Base-by-base conservation (phyloP, 176 grass and related monocot species). In the Avena atlantica region DNA sequence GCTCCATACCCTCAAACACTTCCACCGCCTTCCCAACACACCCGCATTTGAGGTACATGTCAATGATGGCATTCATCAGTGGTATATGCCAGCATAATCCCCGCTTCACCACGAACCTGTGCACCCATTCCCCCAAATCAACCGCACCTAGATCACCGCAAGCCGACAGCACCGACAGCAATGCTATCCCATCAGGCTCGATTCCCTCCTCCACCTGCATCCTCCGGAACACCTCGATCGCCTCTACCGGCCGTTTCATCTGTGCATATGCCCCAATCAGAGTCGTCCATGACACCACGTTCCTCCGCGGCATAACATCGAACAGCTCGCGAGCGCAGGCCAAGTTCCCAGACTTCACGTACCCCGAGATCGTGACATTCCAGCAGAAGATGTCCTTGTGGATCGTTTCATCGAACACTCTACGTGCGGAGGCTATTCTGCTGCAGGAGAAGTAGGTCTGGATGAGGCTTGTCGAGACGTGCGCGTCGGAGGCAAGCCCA, bases 31-130 rank as follows among this genome's bases (percentile, higher is more conserved):
- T 92, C 19, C 12, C 21, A 34, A 94, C 86, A 51, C 74, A 89
- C 34, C 95, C 92, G 14, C 89, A 97, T 71, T 94, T 97, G 40
- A 88, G 66, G 59, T 97, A 94, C 95, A 97, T 94, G 76, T 94
- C 95, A 21, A 97, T 94, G 76, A 91, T 70, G 5, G 92, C 87
- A 74, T 94, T 97, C 95, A 92, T 92, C 21, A 94, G 81, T 9
- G 84, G 88, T 60, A 87, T 55, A 44, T 80, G 78, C 66, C 51
- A 81, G 21, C 40, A 67, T 58, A 97, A 85, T 2, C 68, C 37
- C 49, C 45, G 63, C 51, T 74, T 92, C 80, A 82, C 61, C 0
- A 97, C 83, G 17, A 70, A 92, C n/a, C 15, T 80, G 81, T 89
- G 88, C 62, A 97, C 91, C 95, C 94, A 97, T 24, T 92, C 92